Base-by-base conservation (phyloP, 2,329 filamentous ascomycete species). In the Mycosphaerelloides madeirae region DNA sequence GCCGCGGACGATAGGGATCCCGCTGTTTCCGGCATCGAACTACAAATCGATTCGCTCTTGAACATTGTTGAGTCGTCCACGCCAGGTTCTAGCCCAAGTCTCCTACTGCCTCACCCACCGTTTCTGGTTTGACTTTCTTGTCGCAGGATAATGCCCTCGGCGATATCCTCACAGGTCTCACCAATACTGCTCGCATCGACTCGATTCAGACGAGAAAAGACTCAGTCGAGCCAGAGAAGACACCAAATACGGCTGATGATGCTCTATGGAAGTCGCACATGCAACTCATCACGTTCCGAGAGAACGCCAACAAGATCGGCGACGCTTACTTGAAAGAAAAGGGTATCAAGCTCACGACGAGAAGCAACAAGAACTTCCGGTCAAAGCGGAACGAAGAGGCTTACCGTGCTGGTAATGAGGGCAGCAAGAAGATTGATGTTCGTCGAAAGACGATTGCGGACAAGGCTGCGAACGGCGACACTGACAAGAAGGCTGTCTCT, bases 401-500 rank as follows among this genome's bases (percentile, higher is more conserved):
- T 7, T 44, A 28, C 15, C 28, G 35, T 8, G 20, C 18, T 11
- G 43, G 43, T 4, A 38, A 31, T 15, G 16, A 36, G 25, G 46
- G 48, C 29, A 34, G 41, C 38, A 51, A 51, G 39, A 46, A 52
- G 42, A 43, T 44, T 16, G 41, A 38, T 29, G 39, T 43, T 5
- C 44, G 16, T n/a, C n/a, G 33, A 12, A 43, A 43, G 38, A 38
- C 29, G 6, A 39, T 42, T 5, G 16, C n/a, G 29, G 32, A 29
- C 9, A 28, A 3, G n/a, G 36, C 22, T 15, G n/a, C 31, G n/a
- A n/a, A n/a, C n/a, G n/a, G n/a, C n/a, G n/a, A n/a, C n/a, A n/a
- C n/a, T n/a, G n/a, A n/a, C n/a, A n/a, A n/a, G n/a, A n/a, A n/a
- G n/a, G n/a, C n/a, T n/a, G n/a, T n/a, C n/a, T n/a, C n/a, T n/a